phyloP scores from a whole-genome alignment of 2,329 filamentous ascomycete species.

The Epichloe sibirici region DNA sequence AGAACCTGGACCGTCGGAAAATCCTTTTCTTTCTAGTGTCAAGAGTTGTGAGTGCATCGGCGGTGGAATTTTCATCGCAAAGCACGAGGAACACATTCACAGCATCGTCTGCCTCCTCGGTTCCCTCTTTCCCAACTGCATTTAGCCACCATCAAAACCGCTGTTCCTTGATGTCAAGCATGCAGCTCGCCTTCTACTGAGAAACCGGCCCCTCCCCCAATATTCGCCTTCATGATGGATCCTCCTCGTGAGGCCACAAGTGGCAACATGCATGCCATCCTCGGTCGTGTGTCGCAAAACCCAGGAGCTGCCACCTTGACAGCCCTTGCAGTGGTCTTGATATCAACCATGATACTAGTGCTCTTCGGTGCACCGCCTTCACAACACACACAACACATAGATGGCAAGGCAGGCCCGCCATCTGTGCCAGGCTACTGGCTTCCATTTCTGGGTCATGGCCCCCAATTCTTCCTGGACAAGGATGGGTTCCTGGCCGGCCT shows the following conservation, averaged over 20 bases:
- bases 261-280: background rate
- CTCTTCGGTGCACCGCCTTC: slow-evolving; percentile 25
- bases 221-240: background rate
- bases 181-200: too few species aligned
- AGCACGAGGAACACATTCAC: too few species aligned
- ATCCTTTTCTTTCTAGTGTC: too few species aligned
- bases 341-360: slow-evolving; percentile 1
- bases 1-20: too few species aligned
- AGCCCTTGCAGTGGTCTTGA: slow-evolving; percentile 1
- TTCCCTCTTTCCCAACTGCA: too few species aligned
- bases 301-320: background rate
- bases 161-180: too few species aligned
- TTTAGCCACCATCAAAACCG: too few species aligned
- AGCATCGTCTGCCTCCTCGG: too few species aligned
- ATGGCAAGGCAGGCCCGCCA: slow-evolving; percentile 10
- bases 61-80: too few species aligned
- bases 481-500: slow-evolving; percentile 19
- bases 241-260: background rate
- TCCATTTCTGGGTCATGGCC: slow-evolving; percentile 24
- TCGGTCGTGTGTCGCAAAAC: background rate
- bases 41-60: too few species aligned
- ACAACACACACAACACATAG: slow-evolving; percentile 7
- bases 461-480: slow-evolving; percentile 18
- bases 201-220: too few species aligned
- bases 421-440: slow-evolving; percentile 22